Evolutionary conservation across 371 early-diverging fungal species (phyloP).

Genomic region (Blakeslea trispora): DNA sequence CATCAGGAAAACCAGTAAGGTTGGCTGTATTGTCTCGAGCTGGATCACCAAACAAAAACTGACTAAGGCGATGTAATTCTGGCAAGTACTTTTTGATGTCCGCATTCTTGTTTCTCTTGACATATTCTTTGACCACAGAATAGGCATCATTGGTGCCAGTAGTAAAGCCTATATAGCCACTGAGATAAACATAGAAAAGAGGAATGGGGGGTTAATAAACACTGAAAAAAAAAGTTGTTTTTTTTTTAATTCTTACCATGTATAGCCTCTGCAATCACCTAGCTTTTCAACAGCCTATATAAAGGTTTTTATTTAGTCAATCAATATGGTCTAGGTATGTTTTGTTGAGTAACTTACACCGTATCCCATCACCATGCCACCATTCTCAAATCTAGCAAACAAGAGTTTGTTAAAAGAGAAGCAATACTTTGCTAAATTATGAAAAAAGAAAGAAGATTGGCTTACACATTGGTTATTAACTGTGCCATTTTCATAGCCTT

Average conservation of each 20-base stretch:
- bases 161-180: conserved; percentile 65
- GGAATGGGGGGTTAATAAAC: no score
- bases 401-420: not conserved
- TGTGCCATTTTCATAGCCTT: conserved; percentile 43
- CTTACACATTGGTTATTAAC: conserved; percentile 49
- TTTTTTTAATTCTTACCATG: conserved; percentile 27
- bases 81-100: conserved; percentile 31
- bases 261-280: conserved; percentile 51
- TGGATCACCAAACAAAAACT: conserved; percentile 36
- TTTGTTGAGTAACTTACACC: conserved; percentile 28
- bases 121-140: conserved; percentile 53
- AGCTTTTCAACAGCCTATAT: conserved; percentile 38
- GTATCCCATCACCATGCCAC: conserved; percentile 46
- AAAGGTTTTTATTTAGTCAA: not conserved
- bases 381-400: conserved; percentile 45
- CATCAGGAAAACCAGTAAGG: conserved; percentile 27
- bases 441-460: not conserved
- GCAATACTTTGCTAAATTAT: no score
- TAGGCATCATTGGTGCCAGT: conserved; percentile 61
- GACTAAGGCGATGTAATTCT: conserved; percentile 39
- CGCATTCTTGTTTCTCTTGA: conserved; percentile 27
- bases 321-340: not conserved
- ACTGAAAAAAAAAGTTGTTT: no score
- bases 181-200: conserved; percentile 7
- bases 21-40: conserved; percentile 28